Conservation (phyloP, 257 asterid species). For the Plantago elongata region DNA sequence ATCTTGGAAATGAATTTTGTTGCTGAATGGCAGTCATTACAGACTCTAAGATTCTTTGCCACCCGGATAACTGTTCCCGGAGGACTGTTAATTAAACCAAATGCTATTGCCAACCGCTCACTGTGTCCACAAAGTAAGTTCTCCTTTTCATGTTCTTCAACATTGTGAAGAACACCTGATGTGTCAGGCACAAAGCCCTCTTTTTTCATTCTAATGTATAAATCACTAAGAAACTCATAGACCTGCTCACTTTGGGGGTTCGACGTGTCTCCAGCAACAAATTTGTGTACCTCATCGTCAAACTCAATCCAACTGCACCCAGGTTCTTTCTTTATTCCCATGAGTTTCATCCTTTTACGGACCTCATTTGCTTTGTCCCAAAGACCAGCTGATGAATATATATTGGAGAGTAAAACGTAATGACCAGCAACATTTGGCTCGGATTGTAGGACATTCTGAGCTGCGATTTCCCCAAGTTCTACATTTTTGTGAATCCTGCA, state of each 20-base stretch:
- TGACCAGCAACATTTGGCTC: slow-evolving; percentile 87
- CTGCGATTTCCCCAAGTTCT: slow-evolving; percentile 67
- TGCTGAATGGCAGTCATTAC: slow-evolving; percentile 85
- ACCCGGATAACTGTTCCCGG: slow-evolving; percentile 64
- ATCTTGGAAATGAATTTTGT: slow-evolving; percentile 67
- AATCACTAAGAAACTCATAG: slow-evolving; percentile 36
- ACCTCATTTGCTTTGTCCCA: slow-evolving; percentile 67
- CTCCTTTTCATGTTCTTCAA: slow-evolving; percentile 74
- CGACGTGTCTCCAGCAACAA: slow-evolving; percentile 64
- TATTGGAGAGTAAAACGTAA: slow-evolving; percentile 68
- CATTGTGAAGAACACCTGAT: slow-evolving; percentile 80
- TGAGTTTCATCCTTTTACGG: slow-evolving; percentile 57
- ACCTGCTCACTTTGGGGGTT: slow-evolving; percentile 64
- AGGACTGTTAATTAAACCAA: slow-evolving; percentile 67
- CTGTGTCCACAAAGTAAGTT: slow-evolving; percentile 75
- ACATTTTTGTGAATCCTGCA: slow-evolving; percentile 67
- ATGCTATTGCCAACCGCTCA: slow-evolving; percentile 81
- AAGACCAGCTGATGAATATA: slow-evolving; percentile 65
- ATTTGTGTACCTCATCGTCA: slow-evolving; percentile 63
- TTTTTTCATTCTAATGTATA: slow-evolving; percentile 52
- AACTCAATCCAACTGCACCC: slow-evolving; percentile 86
- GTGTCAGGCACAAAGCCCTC: slow-evolving; percentile 84
- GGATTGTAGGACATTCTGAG: slow-evolving; percentile 48
- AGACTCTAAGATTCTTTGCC: slow-evolving; percentile 79
- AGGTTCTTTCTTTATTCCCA: slow-evolving; percentile 73